These are phyloP conservation scores for Fusarium neocosmosporiellum DNA, from an alignment of 2,329 filamentous ascomycete genomes.

Conservation along the genomic window DNA sequence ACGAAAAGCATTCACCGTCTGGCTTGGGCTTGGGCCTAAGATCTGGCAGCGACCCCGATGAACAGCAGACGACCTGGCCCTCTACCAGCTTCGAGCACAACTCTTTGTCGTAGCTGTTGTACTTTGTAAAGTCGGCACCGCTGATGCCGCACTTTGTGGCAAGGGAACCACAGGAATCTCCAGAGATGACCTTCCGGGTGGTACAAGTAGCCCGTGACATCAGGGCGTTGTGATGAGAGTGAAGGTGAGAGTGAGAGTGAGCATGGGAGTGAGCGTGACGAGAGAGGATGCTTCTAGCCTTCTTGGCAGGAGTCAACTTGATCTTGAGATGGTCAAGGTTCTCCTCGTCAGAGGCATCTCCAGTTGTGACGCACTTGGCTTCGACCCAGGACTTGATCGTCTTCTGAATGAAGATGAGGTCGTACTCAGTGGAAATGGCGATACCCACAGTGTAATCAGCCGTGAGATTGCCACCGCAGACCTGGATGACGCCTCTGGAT, in stretches of 20 bases:
- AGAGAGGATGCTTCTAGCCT: not conserved
- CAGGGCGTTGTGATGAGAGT: not conserved
- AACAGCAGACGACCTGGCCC: not conserved
- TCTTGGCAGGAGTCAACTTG: not conserved
- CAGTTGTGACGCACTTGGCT: not conserved
- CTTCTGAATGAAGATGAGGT: not conserved
- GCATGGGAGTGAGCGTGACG: not conserved
- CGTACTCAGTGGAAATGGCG: not conserved
- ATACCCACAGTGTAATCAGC: not conserved
- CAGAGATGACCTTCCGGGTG: not conserved
- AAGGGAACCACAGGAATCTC: not conserved
- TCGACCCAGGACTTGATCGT: not conserved
- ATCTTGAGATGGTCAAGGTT: not conserved
- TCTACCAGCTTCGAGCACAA: not conserved
- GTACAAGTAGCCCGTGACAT: not conserved
- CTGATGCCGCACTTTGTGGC: not conserved
- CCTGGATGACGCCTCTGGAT: not conserved
- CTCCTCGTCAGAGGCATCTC: not conserved
- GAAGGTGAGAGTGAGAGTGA: not conserved
- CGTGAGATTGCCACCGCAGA: not conserved
- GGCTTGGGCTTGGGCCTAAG: not conserved
- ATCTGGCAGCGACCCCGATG: not conserved
- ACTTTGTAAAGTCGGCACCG: not conserved
- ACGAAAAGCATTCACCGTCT: not conserved
- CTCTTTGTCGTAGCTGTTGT: not conserved